phyloP scores from a whole-genome alignment of 83 land plant species.

The Thuja plicata region DNA sequence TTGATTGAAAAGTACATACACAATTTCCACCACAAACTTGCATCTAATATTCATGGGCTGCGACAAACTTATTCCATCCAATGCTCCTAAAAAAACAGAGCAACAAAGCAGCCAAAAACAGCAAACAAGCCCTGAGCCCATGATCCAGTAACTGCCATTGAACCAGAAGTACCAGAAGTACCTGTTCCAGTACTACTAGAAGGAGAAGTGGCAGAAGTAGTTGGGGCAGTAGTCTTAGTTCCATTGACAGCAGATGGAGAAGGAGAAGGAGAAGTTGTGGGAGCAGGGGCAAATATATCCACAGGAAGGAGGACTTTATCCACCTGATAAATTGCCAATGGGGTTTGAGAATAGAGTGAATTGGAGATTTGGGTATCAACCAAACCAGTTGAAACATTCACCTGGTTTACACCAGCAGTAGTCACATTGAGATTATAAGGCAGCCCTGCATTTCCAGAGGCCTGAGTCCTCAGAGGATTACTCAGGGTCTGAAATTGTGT shows the following conservation, averaged over 20 bases:
- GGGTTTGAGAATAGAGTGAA: neutral
- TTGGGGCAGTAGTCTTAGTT: neutral
- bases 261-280: neutral
- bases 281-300: neutral
- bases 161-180: neutral
- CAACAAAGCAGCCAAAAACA: neutral
- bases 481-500: neutral
- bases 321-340: neutral
- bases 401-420: neutral
- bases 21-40: too few relatives aligned
- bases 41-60: too few relatives aligned
- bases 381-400: neutral
- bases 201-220: neutral
- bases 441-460: neutral
- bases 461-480: neutral
- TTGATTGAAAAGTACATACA: too few relatives aligned
- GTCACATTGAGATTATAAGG: neutral
- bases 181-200: neutral
- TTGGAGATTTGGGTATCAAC: neutral
- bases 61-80: neutral
- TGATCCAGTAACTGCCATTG: neutral
- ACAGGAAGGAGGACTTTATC: neutral
- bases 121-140: neutral
- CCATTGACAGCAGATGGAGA: neutral
- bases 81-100: neutral